Evolutionary conservation across 352 stramenopile species (phyloP).

Genomic region (Phytophthora megakarya): DNA sequence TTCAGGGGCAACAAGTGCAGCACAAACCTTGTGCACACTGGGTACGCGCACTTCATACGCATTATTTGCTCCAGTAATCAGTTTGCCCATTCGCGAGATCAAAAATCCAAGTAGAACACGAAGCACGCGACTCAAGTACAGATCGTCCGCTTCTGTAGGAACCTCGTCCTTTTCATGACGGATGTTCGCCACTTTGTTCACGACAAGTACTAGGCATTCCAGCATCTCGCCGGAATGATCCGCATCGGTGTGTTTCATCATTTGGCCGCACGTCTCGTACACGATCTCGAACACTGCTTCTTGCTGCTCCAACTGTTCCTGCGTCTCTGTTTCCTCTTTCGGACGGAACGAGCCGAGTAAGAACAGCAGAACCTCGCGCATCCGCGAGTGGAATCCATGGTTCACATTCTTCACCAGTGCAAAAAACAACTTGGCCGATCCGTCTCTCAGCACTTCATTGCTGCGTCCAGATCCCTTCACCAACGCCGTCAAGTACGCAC

Average conservation of each 20-base stretch:
- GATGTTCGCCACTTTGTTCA: constrained; percentile 54
- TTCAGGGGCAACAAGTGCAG: constrained; percentile 41
- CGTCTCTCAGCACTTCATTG: constrained; percentile 76
- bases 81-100: constrained; percentile 57
- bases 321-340: constrained; percentile 27
- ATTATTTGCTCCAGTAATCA: constrained; percentile 48
- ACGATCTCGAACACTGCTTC: constrained; percentile 69
- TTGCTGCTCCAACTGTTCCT: constrained; percentile 34
- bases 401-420: constrained; percentile 84
- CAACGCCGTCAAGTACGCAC: constrained; percentile 77
- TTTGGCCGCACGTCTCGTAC: constrained; percentile 62
- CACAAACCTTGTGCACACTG: constrained; percentile 52
- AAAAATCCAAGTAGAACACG: constrained; percentile 60
- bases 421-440: constrained; percentile 88
- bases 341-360: constrained; percentile 76
- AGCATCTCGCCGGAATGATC: constrained; percentile 69
- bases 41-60: constrained; percentile 40
- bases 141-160: constrained; percentile 46
- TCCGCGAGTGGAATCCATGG: constrained; percentile 86
- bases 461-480: constrained; percentile 62
- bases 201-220: constrained; percentile 62
- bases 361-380: constrained; percentile 77
- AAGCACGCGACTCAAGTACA: constrained; percentile 76
- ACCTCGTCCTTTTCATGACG: constrained; percentile 21
- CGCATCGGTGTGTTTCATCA: constrained; percentile 81